A percentile compares a stretch with the other conserved stretches of the same genome.
Evolutionary conservation across 1,284 basidiomycete species (phyloP).

Genomic region (Mycosarcoma mackinlayi): DNA sequence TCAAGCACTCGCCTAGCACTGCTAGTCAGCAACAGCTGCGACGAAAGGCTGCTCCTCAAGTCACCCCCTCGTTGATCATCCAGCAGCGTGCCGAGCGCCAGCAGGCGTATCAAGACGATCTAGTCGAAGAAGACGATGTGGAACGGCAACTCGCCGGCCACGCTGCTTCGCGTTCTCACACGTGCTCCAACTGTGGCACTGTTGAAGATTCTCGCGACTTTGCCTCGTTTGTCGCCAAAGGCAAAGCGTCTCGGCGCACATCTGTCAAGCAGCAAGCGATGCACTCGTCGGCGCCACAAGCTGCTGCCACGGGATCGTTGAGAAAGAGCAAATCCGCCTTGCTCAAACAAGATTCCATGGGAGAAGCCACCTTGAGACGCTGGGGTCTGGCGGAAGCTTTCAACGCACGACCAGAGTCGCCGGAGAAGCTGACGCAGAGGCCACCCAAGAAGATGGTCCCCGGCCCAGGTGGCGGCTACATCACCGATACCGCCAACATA

Average conservation of each 20-base stretch:
- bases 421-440: slow-evolving; percentile 5
- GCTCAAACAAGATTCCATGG: slow-evolving; percentile 11
- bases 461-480: slow-evolving; percentile 54
- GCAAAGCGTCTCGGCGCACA: slow-evolving; percentile 35
- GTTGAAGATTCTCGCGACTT: slow-evolving; percentile 30
- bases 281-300: slow-evolving; percentile 4
- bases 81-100: neutral
- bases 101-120: neutral
- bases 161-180: slow-evolving; percentile 9
- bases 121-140: slow-evolving; percentile 15
- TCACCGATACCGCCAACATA: slow-evolving; percentile 59
- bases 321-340: slow-evolving; percentile 17
- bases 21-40: slow-evolving; percentile 5
- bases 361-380: slow-evolving; percentile 33
- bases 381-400: slow-evolving; percentile 49
- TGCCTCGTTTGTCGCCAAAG: slow-evolving; percentile 38
- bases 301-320: slow-evolving; percentile 14
- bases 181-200: slow-evolving; percentile 25
- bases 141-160: slow-evolving; percentile 24
- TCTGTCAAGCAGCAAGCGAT: slow-evolving; percentile 24
- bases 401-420: slow-evolving; percentile 7
- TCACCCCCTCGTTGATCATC: slow-evolving; percentile 24
- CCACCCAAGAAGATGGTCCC: slow-evolving; percentile 55
- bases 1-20: slow-evolving; percentile 18
- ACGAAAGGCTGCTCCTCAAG: slow-evolving; percentile 22